These are phyloP conservation scores for Anthostomella pinea DNA, from an alignment of 2,329 filamentous ascomycete species.

Conservation along the genomic window DNA sequence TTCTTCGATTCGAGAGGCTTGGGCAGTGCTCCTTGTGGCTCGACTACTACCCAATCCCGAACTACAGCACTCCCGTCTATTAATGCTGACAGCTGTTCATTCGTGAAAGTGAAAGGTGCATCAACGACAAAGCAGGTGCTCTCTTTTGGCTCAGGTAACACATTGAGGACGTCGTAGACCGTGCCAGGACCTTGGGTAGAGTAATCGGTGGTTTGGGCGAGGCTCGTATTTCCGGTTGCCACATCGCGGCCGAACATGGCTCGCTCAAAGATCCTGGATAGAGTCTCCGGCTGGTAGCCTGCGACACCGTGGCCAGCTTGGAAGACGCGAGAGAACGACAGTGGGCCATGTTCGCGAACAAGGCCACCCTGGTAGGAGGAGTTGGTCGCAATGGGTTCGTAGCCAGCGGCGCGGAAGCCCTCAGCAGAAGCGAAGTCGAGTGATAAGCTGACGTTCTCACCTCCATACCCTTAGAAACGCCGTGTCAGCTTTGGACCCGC, in stretches of 20 bases:
- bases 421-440: constrained; percentile 49
- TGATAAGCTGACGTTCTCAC: constrained; percentile 45
- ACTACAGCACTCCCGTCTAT: too few species aligned
- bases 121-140: too few species aligned
- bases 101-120: too few species aligned
- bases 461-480: constrained; percentile 52
- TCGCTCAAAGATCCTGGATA: constrained; percentile 45
- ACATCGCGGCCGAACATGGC: constrained; percentile 45
- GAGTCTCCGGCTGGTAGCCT: constrained; percentile 43
- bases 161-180: too few species aligned
- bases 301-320: constrained; percentile 51
- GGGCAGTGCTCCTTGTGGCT: too few species aligned
- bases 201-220: too few species aligned
- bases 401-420: constrained; percentile 59
- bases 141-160: too few species aligned
- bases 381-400: constrained; percentile 52
- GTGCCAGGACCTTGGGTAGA: too few species aligned
- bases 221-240: constrained; percentile 39
- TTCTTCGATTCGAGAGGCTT: too few species aligned
- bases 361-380: constrained; percentile 56
- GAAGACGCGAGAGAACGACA: constrained; percentile 54
- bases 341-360: constrained; percentile 64
- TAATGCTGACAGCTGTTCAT: too few species aligned
- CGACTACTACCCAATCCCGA: too few species aligned
- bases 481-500: neutral